Evolutionary conservation across 192 early-diverging fungal species (phyloP).

Genomic region (Kickxella alabastrina): DNA sequence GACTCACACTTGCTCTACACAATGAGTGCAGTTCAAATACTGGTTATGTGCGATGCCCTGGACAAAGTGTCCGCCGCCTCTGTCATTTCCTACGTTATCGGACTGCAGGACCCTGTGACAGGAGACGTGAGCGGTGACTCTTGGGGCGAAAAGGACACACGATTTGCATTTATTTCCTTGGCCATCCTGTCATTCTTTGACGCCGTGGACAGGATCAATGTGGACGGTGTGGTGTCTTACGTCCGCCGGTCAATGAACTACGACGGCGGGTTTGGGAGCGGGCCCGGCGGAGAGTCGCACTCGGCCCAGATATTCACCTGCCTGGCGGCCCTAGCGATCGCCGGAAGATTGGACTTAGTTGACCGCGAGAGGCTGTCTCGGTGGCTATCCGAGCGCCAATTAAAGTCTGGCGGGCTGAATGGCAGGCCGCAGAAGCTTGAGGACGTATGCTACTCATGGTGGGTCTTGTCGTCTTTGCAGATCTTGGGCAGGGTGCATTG

Average conservation of each 20-base stretch:
- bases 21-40: slow-evolving; percentile 84
- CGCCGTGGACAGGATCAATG: slow-evolving; percentile 61
- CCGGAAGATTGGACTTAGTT: slow-evolving; percentile 69
- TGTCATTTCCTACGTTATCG: slow-evolving; percentile 64
- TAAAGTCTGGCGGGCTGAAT: slow-evolving; percentile 89
- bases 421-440: slow-evolving; percentile 95
- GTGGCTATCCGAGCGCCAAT: slow-evolving; percentile 94
- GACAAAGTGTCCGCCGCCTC: slow-evolving; percentile 66
- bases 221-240: slow-evolving; percentile 67
- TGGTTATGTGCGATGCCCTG: slow-evolving; percentile 76
- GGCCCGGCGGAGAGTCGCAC: slow-evolving; percentile 89
- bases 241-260: slow-evolving; percentile 83
- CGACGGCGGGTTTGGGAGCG: slow-evolving; percentile 92
- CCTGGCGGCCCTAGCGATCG: slow-evolving; percentile 83
- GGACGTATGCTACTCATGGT: slow-evolving; percentile 99
- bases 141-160: slow-evolving; percentile 92
- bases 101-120: slow-evolving; percentile 57
- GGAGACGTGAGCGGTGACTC: slow-evolving; percentile 88
- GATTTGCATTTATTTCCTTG: slow-evolving; percentile 86
- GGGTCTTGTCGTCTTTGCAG: slow-evolving; percentile 85
- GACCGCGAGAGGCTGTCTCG: slow-evolving; percentile 79
- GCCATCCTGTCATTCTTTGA: slow-evolving; percentile 74
- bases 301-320: slow-evolving; percentile 91
- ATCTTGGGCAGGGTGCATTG: slow-evolving; percentile 80
- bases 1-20: slow-evolving; percentile 92